Conservation (phyloP, 257 asterid genomes). For the Solanum ahanhuiri region DNA sequence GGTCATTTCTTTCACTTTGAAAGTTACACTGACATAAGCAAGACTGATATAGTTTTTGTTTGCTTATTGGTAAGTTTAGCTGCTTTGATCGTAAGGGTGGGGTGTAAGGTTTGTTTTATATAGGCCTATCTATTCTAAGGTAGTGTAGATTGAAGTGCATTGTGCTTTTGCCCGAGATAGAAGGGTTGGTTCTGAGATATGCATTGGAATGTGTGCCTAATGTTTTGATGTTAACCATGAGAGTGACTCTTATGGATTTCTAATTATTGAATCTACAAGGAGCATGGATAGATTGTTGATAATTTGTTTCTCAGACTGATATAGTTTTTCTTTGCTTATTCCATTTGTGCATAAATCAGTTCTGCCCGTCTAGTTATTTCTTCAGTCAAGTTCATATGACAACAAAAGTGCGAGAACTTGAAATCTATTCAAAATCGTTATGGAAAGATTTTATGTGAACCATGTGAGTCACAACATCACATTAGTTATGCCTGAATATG, state of each 20-base stretch:
- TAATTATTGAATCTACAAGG: neutral
- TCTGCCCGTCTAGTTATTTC: neutral
- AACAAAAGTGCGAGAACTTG: neutral
- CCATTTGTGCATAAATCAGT: neutral
- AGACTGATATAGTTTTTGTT: too few species aligned
- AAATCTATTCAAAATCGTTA: neutral
- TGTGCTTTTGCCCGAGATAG: neutral
- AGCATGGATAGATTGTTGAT: neutral
- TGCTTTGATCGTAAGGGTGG: too few species aligned
- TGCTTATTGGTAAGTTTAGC: too few species aligned
- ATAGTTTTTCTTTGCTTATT: neutral
- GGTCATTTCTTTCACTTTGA: too few species aligned
- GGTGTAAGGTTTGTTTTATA: too few species aligned
- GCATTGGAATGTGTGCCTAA: neutral
- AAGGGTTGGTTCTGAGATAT: neutral
- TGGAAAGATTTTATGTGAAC: neutral
- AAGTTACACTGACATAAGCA: too few species aligned
- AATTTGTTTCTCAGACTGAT: neutral
- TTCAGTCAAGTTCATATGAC: neutral
- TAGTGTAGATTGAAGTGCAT: too few species aligned
- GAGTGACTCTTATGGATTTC: neutral
- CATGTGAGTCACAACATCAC: neutral
- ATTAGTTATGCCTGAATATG: neutral
- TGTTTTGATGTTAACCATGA: neutral
- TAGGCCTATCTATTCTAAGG: too few species aligned